A percentile compares a stretch with the other conserved stretches of the same genome.
phyloP scores from a whole-genome alignment of 176 grass and related monocot species.

The Oryza meridionalis region DNA sequence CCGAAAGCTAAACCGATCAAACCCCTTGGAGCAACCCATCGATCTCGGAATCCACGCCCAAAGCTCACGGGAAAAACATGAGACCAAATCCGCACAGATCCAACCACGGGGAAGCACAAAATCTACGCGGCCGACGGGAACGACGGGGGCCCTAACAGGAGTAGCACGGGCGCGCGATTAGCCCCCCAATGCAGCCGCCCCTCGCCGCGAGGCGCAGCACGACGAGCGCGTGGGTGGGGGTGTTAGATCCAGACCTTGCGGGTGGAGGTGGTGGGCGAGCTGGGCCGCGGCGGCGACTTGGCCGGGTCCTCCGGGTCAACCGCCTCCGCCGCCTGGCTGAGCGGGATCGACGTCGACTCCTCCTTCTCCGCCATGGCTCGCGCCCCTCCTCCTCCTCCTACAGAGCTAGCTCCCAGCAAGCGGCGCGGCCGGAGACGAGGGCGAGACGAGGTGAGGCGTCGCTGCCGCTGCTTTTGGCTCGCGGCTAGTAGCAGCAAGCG shows the following conservation, averaged over 20 bases:
- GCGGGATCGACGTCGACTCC: slow-evolving; percentile 84
- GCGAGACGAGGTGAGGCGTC: slow-evolving; percentile 14
- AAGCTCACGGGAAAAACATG: not conserved
- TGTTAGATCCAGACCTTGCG: slow-evolving; percentile 78
- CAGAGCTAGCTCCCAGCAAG: slow-evolving; percentile 13
- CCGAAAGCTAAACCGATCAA: not conserved
- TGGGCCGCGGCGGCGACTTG: slow-evolving; percentile 75
- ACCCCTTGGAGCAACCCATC: not conserved
- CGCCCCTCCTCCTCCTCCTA: slow-evolving; percentile 10
- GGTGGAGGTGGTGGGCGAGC: slow-evolving; percentile 83
- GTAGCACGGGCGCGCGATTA: not conserved
- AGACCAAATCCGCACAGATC: not conserved
- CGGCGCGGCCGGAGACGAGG: not conserved
- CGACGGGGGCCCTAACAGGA: too few species aligned
- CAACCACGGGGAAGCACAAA: not conserved
- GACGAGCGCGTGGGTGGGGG: not conserved
- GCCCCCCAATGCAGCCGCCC: not conserved
- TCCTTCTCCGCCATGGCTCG: slow-evolving; percentile 82
- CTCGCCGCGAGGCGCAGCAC: not conserved
- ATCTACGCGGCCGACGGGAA: not conserved
- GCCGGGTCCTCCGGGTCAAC: slow-evolving; percentile 87
- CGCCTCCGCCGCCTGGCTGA: slow-evolving; percentile 70
- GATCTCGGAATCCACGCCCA: not conserved
- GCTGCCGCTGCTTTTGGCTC: slow-evolving; percentile 46
- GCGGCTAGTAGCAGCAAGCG: slow-evolving; percentile 53